Percentiles rank a stretch among this genome's conserved stretches.
phyloP scores from a whole-genome alignment of 2,329 filamentous ascomycete species.

The Chrysosphaeria jannelii region DNA sequence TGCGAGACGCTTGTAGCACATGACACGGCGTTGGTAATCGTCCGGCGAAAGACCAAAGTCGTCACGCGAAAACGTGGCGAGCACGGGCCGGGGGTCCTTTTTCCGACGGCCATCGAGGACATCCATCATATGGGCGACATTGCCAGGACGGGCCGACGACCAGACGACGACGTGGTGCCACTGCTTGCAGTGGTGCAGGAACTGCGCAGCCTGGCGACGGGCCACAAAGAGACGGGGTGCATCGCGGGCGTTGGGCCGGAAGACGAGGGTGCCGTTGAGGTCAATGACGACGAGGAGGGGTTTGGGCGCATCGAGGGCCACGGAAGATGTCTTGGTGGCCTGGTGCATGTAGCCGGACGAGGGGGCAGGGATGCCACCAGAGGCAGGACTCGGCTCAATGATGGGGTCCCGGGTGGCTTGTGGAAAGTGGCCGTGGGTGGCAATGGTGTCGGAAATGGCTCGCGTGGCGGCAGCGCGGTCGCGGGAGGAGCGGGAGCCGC shows the following conservation, averaged over 20 bases:
- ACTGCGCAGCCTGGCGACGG: slow-evolving; percentile 35
- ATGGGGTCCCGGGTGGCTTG: background rate
- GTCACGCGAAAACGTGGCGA: slow-evolving; percentile 20
- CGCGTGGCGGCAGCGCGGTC: too few relatives aligned
- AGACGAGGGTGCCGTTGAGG: slow-evolving; percentile 71
- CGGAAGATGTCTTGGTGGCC: slow-evolving; percentile 9
- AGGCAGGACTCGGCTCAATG: background rate
- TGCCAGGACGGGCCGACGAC: slow-evolving; percentile 54
- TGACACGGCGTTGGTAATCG: slow-evolving; percentile 42
- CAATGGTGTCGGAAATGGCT: too few relatives aligned
- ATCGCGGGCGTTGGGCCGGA: slow-evolving; percentile 24
- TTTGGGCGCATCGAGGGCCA: slow-evolving; percentile 17
- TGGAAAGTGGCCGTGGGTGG: too few relatives aligned
- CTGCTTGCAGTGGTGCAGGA: slow-evolving; percentile 43
- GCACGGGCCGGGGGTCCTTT: too few relatives aligned
- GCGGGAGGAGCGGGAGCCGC: too few relatives aligned
- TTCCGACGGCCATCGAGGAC: too few relatives aligned
- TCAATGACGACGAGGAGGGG: slow-evolving; percentile 63
- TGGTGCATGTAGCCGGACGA: slow-evolving; percentile 27
- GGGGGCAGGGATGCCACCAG: slow-evolving; percentile 28
- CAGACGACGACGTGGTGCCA: slow-evolving; percentile 65
- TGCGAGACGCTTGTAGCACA: slow-evolving; percentile 69
- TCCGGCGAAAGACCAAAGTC: slow-evolving; percentile 30
- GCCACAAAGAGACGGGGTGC: slow-evolving; percentile 22
- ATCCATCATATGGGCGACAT: slow-evolving; percentile 37